Conservation (phyloP, 2,329 filamentous ascomycete species). For the Fusarium robinianum region DNA sequence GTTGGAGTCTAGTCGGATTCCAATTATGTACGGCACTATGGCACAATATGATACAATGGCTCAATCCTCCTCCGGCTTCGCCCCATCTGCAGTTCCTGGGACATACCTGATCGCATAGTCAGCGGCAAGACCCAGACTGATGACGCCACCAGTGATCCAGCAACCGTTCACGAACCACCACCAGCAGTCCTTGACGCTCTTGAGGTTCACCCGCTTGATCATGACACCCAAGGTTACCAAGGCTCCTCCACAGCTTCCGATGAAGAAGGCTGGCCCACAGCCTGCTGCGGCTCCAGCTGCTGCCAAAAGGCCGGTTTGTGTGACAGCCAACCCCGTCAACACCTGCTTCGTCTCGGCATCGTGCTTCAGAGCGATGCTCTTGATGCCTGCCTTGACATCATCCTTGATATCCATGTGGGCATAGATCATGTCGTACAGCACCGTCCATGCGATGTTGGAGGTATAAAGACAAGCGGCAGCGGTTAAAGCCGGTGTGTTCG, state of each 20-base stretch:
- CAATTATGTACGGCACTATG: conserved; percentile 23
- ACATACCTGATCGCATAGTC: conserved; percentile 62
- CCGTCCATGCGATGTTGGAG: conserved; percentile 83
- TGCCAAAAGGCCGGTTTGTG: conserved; percentile 71
- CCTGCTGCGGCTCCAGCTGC: conserved; percentile 70
- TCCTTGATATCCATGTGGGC: conserved; percentile 91
- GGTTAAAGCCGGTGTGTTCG: conserved; percentile 63
- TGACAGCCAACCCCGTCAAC: conserved; percentile 68
- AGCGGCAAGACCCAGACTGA: conserved; percentile 60
- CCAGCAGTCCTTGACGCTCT: conserved; percentile 70
- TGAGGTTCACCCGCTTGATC: conserved; percentile 69
- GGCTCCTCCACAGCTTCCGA: conserved; percentile 69
- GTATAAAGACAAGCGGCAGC: conserved; percentile 73
- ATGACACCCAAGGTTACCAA: conserved; percentile 64
- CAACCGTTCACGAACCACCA: conserved; percentile 78
- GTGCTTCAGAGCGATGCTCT: conserved; percentile 82
- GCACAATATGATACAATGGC: conserved; percentile 28
- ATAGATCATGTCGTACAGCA: conserved; percentile 92
- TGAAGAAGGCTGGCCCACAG: conserved; percentile 70
- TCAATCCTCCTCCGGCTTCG: conserved; percentile 5
- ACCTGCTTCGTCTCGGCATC: conserved; percentile 77
- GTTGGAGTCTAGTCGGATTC: conserved; percentile 8
- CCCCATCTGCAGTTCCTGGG: conserved; percentile 35
- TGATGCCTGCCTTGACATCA: conserved; percentile 84
- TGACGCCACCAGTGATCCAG: conserved; percentile 67